phyloP scores from a whole-genome alignment of 2,329 filamentous ascomycete species.

The Fusarium clavum region DNA sequence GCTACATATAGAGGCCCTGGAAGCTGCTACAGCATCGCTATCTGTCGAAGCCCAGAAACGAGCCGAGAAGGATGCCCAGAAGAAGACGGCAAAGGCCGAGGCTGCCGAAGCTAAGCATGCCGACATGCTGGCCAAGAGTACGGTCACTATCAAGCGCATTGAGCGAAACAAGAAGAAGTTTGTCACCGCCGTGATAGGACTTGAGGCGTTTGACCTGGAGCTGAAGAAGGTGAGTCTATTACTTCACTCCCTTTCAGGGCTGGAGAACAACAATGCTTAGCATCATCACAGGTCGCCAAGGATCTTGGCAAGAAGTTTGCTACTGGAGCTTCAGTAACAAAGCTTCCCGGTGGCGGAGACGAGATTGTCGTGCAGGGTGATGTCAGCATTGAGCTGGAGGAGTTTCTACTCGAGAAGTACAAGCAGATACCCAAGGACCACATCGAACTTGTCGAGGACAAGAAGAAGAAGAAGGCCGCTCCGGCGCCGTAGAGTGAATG shows the following conservation, averaged over 20 bases:
- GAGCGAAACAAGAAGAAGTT: slow-evolving; percentile 98
- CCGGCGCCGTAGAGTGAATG: slow-evolving; percentile 36
- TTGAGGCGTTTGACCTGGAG: slow-evolving; percentile 91
- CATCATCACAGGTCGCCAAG: slow-evolving; percentile 73
- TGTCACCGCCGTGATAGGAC: slow-evolving; percentile 89
- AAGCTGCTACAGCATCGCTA: slow-evolving; percentile 85
- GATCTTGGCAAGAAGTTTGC: slow-evolving; percentile 99
- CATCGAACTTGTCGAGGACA: slow-evolving; percentile 93
- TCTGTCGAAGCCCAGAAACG: slow-evolving; percentile 93
- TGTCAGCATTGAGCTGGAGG: slow-evolving; percentile 92
- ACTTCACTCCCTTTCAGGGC: background rate
- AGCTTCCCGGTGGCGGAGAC: slow-evolving; percentile 85
- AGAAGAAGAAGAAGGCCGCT: slow-evolving; percentile 78
- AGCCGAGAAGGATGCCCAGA: slow-evolving; percentile 93
- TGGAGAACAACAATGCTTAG: slow-evolving; percentile 24
- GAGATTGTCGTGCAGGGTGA: slow-evolving; percentile 99
- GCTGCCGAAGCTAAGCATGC: slow-evolving; percentile 85
- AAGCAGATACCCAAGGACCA: slow-evolving; percentile 94
- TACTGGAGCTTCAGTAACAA: slow-evolving; percentile 92
- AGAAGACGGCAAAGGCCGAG: slow-evolving; percentile 95
- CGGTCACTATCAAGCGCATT: slow-evolving; percentile 93
- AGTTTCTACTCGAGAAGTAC: slow-evolving; percentile 90
- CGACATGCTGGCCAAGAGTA: slow-evolving; percentile 83
- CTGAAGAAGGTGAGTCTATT: slow-evolving; percentile 77
- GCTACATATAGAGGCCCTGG: slow-evolving; percentile 73